Evolutionary conservation across 2,329 filamentous ascomycete genomes (phyloP).

Genomic region (Hymenoscyphus occultus): DNA sequence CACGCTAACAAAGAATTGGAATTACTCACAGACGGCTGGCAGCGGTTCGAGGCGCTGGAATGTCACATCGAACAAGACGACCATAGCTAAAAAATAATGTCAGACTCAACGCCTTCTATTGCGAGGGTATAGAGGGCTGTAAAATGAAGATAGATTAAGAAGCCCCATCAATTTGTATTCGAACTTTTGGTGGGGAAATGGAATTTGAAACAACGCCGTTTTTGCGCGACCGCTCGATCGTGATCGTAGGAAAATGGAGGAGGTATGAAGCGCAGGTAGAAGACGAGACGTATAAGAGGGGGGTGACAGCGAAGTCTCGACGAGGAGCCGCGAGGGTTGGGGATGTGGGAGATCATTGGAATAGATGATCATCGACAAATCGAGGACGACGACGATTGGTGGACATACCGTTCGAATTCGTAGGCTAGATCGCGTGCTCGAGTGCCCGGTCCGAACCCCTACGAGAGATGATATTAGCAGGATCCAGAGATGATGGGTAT

Average conservation of each 20-base stretch:
- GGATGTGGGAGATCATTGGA: conserved; percentile 38
- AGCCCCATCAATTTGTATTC: conserved; percentile 30
- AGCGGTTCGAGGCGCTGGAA: conserved; percentile 90
- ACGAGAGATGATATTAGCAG: conserved; percentile 5
- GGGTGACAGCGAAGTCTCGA: conserved; percentile 45
- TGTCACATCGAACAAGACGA: conserved; percentile 95
- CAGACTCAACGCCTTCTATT: conserved; percentile 23
- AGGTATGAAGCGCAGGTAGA: conserved; percentile 39
- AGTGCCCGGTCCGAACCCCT: conserved; percentile 95
- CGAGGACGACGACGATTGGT: conserved; percentile 41
- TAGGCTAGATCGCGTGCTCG: conserved; percentile 98
- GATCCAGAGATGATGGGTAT: neutral
- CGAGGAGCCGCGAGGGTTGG: conserved; percentile 37
- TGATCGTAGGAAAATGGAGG: conserved; percentile 34
- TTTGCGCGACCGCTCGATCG: conserved; percentile 41
- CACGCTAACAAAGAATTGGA: conserved; percentile 22
- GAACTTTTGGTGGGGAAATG: conserved; percentile 25
- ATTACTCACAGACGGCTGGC: conserved; percentile 87
- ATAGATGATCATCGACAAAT: conserved; percentile 43
- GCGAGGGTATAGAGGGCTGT: conserved; percentile 27
- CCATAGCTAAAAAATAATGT: conserved; percentile 68
- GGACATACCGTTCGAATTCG: conserved; percentile 99
- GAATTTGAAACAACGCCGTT: conserved; percentile 33
- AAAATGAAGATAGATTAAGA: conserved; percentile 30
- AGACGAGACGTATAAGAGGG: conserved; percentile 39